Base-by-base conservation (phyloP, 2,329 filamentous ascomycete species). In the Stagonosporopsis tanaceti region DNA sequence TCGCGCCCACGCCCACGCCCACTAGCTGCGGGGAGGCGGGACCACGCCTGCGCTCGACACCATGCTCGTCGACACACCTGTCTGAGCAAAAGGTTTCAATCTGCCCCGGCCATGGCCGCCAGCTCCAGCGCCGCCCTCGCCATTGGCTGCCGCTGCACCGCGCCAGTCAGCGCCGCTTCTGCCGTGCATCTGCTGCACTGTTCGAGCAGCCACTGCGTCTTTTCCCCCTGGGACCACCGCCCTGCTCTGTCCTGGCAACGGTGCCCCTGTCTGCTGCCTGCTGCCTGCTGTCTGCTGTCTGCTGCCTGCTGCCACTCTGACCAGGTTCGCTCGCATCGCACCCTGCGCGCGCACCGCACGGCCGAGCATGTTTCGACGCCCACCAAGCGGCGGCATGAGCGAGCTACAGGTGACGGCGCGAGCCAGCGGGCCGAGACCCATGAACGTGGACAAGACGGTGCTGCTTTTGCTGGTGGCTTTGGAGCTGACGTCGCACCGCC, bases 371-470 rank as follows among this genome's bases (percentile, higher is more conserved):
- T 51, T 57, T 57, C 48, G 52, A 55, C 39, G 50, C 32, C 52
- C 39, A 55, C 20, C 40, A 27, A 27, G 25, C 25, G 32, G 14
- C 52, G 30, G 37, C 51, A 45, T 39, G 51, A 54, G 32, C 42
- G 53, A 59, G 57, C 60, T 61, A 63, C 60, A 61, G 55, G 41
- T 53, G 50, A 47, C 50, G 58, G 53, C 45, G 58, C 62, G 59
- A 53, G 61, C 61, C 56, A 59, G 45, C 61, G 61, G 61, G 58
- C 54, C 48, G 48, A 34, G 32, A 34, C 58, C 50, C 52, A 48
- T 42, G 34, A 51, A 54, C 47, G 40, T 54, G 37, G 48, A 40
- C 48, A 45, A 30, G 20, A 39, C 45, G 34, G 37, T 50, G 47
- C 44, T 57, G 54, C 54, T 44, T 57, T 52, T 57, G 48, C 32